Evolutionary conservation across 106 monocot genomes (phyloP).

Genomic region (Hemerocallis citrina): DNA sequence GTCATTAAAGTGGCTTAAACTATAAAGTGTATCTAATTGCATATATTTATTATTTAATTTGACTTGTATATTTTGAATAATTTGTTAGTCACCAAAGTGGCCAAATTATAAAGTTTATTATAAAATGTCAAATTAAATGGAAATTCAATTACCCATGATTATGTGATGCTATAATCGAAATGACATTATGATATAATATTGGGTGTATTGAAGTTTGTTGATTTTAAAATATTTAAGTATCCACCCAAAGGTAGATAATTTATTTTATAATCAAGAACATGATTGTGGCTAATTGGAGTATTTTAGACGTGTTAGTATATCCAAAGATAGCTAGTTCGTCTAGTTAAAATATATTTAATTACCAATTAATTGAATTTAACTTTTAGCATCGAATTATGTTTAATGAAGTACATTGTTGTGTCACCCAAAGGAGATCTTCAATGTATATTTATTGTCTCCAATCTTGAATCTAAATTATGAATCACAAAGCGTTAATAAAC

Average conservation of each 20-base stretch:
- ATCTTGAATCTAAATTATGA: background rate
- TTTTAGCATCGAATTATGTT: conserved; percentile 5
- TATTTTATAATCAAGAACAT: background rate
- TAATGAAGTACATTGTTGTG: background rate
- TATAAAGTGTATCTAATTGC: too few relatives aligned
- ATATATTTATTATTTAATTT: conserved; percentile 7
- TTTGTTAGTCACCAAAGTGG: conserved; percentile 10
- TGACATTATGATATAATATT: background rate
- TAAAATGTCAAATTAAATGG: background rate
- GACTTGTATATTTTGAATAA: background rate
- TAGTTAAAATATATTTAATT: conserved; percentile 1
- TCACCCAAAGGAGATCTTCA: background rate
- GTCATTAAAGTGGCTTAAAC: too few relatives aligned
- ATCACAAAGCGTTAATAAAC: background rate
- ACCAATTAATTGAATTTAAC: background rate
- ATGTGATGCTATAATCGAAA: background rate
- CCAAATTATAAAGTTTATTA: background rate
- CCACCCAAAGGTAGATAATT: background rate
- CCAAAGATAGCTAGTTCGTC: background rate
- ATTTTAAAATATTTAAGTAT: conserved; percentile 1
- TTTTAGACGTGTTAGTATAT: conserved; percentile 4
- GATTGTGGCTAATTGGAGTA: background rate
- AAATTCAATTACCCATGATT: background rate
- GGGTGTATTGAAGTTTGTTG: background rate
- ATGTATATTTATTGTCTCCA: background rate